Base-by-base conservation (phyloP, 768 basidiomycete genomes). In the Leccinum sublutescens region DNA sequence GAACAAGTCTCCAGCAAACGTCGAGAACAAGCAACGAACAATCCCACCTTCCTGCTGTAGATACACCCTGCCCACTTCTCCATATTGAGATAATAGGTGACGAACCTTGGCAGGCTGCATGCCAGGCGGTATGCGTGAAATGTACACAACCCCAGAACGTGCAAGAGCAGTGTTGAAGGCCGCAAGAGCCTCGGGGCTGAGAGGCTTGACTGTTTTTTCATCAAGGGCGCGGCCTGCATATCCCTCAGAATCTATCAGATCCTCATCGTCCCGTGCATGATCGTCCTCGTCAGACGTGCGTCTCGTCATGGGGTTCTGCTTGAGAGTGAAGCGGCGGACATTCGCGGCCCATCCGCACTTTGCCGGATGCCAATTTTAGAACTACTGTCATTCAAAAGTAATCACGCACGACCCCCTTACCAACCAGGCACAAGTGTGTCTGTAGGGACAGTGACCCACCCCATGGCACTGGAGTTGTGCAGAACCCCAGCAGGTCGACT, bases 51-150 rank as follows among this genome's bases (percentile, higher is more conserved):
- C 95, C 73, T 89, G 87, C 68, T 94, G 93, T 60, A 98, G 79
- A 78, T 95, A 98, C 14, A 98, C 92, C 54, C 93, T 81, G 2
- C 94, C 95, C 4, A 98, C 80, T 60, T 94, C 93, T 4, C 97
- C 97, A 68, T 94, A 89, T 38, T 82, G 82, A 61, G 85, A 86
- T 87, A 99, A 89, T 45, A 99, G 79, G 75, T 98, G 93, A 58
- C 95, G 87, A 38, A 98, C 92, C 75, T 98, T 98, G 10, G 91
- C 82, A 29, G 97, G 97, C 21, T 89, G 92, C 97, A 99, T 98
- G 2, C 95, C 96, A 14, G 97, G 97, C 2, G 97, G 97, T 67
- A 98, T 89, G 33, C 97, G 83, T 15, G 95, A 97, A 47, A 99
- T 93, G 74, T 98, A 99, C 52, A 98, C 77, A 54, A 98, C 86